Base-by-base conservation (phyloP, 2,329 filamentous ascomycete species). In the Byssoonygena ceratinophila region DNA sequence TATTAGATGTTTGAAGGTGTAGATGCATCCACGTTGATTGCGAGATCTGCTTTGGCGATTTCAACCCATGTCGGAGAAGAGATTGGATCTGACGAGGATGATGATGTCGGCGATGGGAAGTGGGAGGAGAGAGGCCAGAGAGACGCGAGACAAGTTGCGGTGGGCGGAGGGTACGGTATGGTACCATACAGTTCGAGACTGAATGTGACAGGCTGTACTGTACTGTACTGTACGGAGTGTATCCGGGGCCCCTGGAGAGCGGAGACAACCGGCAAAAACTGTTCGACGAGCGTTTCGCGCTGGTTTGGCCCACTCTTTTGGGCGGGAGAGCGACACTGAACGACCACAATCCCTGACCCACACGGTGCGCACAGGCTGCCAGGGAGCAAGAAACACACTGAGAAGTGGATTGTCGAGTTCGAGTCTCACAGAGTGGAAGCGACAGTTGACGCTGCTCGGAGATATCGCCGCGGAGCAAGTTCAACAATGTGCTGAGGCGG, bases 121-220 rank as follows among this genome's bases (percentile, higher is more conserved):
- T 31, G 23, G 25, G 39, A 12, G 37, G 31, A 22, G 23, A 46
- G 31, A 44, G 45, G 18, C 44, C 32, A 43, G 14, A 44, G 18
- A 34, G 34, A 47, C 22, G 18, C 34, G 34, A 16, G 18, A 43
- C 22, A 48, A 32, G 49, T 52, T 60, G 57, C 58, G 59, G 61
- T 58, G 51, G 59, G 59, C 53, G 25, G 54, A 43, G 54, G 43
- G 51, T 46, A 29, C 16, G 50, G 54, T 46, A 46, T 27, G 39
- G 46, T 50, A 45, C 32, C 14, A 50, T 50, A 31, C 25, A 12
- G 39, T 50, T 43, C 36, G 34, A 22, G 29, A 41, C n/a, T 3
- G 5, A 27, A 41, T 12, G 2, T 4, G 29, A 3, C n/a, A 9
- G 16, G 14, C 3, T 25, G 22, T 16, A 51, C 34, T 18, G 43